Conservation (phyloP, 228 moss, liverwort and hornwort genomes). For the Sphagnum magellanicum region DNA sequence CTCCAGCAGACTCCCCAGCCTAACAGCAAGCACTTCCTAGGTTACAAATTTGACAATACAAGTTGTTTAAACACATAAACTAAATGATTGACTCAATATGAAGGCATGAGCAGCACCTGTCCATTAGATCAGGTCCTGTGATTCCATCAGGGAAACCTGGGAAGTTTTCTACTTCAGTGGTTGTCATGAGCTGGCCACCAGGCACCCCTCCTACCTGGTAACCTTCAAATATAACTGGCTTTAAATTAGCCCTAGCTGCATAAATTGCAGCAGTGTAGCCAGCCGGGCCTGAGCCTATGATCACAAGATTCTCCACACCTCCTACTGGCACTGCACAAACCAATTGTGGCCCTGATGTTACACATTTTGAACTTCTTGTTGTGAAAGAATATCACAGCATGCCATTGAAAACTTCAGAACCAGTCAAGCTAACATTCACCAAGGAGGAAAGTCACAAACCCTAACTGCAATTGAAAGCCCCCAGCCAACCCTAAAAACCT, state of each 20-base stretch:
- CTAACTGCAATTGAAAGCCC: too few species aligned
- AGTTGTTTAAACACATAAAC: neutral
- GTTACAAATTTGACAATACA: neutral
- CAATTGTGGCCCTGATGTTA: neutral
- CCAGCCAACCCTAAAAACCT: too few species aligned
- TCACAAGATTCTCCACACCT: slow-evolving; percentile 89
- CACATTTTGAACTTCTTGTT: too few species aligned
- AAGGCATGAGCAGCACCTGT: slow-evolving; percentile 43
- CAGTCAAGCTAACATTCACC: too few species aligned
- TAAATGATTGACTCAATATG: neutral
- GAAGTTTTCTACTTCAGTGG: slow-evolving; percentile 96
- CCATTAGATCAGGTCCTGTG: slow-evolving; percentile 90
- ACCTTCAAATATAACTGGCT: slow-evolving; percentile 86
- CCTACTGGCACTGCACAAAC: slow-evolving; percentile 36
- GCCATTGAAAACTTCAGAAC: too few species aligned
- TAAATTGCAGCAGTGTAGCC: slow-evolving; percentile 98
- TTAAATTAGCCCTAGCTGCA: slow-evolving; percentile 87
- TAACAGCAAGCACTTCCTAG: neutral
- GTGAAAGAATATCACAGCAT: too few species aligned
- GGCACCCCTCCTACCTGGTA: slow-evolving; percentile 87
- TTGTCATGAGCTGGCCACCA: slow-evolving; percentile 98
- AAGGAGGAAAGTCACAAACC: too few species aligned
- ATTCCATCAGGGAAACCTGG: slow-evolving; percentile 96
- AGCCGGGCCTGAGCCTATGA: slow-evolving; percentile 95
- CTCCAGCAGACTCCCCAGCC: neutral